Base-by-base conservation (phyloP, 345 rosid genomes). In the Salix udensis region DNA sequence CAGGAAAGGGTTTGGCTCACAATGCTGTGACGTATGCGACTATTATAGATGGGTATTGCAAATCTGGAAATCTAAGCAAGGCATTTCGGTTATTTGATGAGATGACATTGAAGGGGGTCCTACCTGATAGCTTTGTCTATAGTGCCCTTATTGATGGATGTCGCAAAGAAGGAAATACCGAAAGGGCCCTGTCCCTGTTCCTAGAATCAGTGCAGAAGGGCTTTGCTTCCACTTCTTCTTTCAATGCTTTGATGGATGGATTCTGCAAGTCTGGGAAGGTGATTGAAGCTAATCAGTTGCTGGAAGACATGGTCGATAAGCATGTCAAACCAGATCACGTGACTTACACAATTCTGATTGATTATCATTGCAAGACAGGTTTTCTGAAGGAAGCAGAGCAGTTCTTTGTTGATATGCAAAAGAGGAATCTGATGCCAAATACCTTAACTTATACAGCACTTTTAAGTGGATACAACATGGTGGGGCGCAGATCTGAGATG, bases 11-110 rank as follows among this genome's bases (percentile, higher is more conserved):
- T 77, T 80, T 91, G 78, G 77, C 75, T 36, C 89, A 82, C 15
- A 89, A 83, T 65, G 75, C 48, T 44, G 88, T 89, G 78, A 92
- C 93, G 24, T 92, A 94, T 81, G 77, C 88, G 68, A 90, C 85
- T 37, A 82, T 91, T 52, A 94, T 94, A 23, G 91, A 89, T 82
- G 94, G 92, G 73, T 89, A 85, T 75, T 89, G 94, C 90, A 94
- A 92, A 86, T 75, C 78, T 46, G 90, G 92, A 75, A 86, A 85
- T 80, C 76, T 94, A 77, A 46, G 24, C 0, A 85, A 86, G 85
- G 97, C 97, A 30, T 89, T 90, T 73, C 75, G 53, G 66, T 86
- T 94, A 68, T 80, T 87, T 53, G 88, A 92, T 64, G 85, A 84
- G 84, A 94, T 94, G 98, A 68, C 50, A 61, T 74, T 74, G 16